phyloP scores from a whole-genome alignment of 2,329 filamentous ascomycete genomes.

The Fusarium beomiforme region DNA sequence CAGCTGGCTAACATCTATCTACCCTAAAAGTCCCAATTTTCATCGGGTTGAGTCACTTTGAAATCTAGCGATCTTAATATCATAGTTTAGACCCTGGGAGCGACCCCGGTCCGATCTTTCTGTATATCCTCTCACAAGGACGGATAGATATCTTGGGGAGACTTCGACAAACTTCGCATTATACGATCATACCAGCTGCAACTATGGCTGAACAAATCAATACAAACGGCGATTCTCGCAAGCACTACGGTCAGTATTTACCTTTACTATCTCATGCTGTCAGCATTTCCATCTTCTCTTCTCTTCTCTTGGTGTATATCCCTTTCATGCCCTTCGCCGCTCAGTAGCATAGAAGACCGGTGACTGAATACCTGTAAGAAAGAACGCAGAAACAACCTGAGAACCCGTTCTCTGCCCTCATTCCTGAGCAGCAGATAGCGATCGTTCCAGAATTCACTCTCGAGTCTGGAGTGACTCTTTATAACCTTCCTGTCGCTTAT shows the following conservation, averaged over 20 bases:
- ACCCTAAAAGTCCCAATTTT: slow-evolving; percentile 28
- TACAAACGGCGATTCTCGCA: slow-evolving; percentile 29
- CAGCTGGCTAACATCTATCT: slow-evolving; percentile 15
- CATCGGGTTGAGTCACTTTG: slow-evolving; percentile 6
- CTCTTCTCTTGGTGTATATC: not conserved
- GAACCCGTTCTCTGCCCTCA: slow-evolving; percentile 88
- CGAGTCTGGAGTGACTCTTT: slow-evolving; percentile 86
- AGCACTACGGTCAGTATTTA: slow-evolving; percentile 47
- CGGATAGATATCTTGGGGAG: not conserved
- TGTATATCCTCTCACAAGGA: slow-evolving; percentile 15
- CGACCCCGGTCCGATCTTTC: slow-evolving; percentile 24
- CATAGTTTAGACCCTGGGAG: slow-evolving; percentile 1
- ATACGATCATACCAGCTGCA: slow-evolving; percentile 22
- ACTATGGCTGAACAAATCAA: slow-evolving; percentile 40
- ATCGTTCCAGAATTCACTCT: slow-evolving; percentile 90
- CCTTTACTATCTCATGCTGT: not conserved
- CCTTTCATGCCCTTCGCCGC: not conserved
- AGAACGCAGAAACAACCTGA: slow-evolving; percentile 78
- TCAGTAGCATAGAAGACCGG: slow-evolving; percentile 48
- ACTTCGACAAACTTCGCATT: not conserved
- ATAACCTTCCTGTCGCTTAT: slow-evolving; percentile 78
- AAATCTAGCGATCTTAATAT: slow-evolving; percentile 15
- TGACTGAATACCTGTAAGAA: slow-evolving; percentile 74
- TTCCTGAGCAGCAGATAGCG: slow-evolving; percentile 87
- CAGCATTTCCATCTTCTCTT: not conserved